Base-by-base conservation (phyloP, 2,329 filamentous ascomycete species). In the Piedraia hortae region DNA sequence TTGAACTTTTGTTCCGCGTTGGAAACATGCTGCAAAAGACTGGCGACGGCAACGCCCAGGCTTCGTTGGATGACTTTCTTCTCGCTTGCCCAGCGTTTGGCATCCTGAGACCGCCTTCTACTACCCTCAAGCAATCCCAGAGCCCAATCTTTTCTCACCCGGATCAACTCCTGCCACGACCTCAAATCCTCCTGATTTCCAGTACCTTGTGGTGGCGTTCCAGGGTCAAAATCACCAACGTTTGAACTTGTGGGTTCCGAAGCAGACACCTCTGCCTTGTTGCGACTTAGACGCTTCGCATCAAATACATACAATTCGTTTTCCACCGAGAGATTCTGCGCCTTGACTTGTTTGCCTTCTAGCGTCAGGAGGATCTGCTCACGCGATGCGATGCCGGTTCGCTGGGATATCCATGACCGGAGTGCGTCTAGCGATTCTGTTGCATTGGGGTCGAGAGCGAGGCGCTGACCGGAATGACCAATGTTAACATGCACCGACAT, bases 271-370 rank as follows among this genome's bases (percentile, higher is more conserved):
- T 31, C 20, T 14, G 28, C 26, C 18, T 31, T 29, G 27, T 32
- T 31, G 8, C 26, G 27, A 19, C 29, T 35, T 40, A 44, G 27
- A 36, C 51, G 39, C 41, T 49, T 65, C 29, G 78, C 71, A 45
- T 91, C 78, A 47, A 89, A 97, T 23, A 93, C 63, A 42, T 73
- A 93, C 26, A 97, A 66, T 43, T 93, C 78, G 33, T 64, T 73
- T 70, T 91, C 82, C 16, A 62, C 65, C 31, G 75, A 62, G 21
- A 91, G 58, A 16, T 65, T 71, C 39, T 82, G 72, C 16, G 66
- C 53, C 47, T 80, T 80, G 38, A 85, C 64, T 35, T 75, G 73
- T 47, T 73, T 80, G 21, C 82, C 82, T 33, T 74, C 64, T 3
- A 64, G 57, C 8, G 78, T 91, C 48, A 97, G 64, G 32, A 82